Percentiles rank a stretch among this genome's conserved stretches.
These are phyloP conservation scores for Austroboletus novae-zelandiae DNA, from an alignment of 1,284 basidiomycete species.

Conservation along the genomic window DNA sequence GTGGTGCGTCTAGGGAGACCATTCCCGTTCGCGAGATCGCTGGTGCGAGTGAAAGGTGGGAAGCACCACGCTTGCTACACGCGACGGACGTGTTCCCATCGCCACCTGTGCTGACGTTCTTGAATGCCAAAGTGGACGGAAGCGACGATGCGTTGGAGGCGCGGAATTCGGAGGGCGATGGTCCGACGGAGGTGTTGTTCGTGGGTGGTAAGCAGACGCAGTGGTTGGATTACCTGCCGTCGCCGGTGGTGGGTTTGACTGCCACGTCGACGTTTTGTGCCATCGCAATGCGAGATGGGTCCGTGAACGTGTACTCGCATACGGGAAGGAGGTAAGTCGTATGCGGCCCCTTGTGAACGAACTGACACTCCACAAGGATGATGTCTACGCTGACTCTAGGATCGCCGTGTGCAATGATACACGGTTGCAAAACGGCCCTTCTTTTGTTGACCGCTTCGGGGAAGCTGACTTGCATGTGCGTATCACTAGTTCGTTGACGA, in stretches of 20 bases:
- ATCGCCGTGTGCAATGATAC: conserved; percentile 65
- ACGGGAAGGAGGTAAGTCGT: conserved; percentile 69
- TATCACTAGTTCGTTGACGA: conserved; percentile 8
- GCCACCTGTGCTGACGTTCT: conserved; percentile 57
- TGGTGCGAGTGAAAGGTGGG: conserved; percentile 22
- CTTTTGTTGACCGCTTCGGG: conserved; percentile 73
- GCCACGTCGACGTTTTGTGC: conserved; percentile 72
- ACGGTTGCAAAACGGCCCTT: conserved; percentile 60
- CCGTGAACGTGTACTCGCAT: conserved; percentile 74
- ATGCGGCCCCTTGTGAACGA: neutral
- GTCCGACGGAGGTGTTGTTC: conserved; percentile 69
- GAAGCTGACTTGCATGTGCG: conserved; percentile 72
- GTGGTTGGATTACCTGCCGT: conserved; percentile 87
- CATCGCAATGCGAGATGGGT: conserved; percentile 74
- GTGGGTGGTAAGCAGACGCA: conserved; percentile 64
- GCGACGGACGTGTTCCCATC: conserved; percentile 38
- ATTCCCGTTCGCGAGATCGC: conserved; percentile 52
- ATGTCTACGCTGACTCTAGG: conserved; percentile 78
- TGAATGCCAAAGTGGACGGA: conserved; percentile 60
- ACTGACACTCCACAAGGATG: conserved; percentile 43
- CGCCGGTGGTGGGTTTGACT: conserved; percentile 63
- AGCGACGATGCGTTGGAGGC: conserved; percentile 73
- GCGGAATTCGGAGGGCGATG: conserved; percentile 69
- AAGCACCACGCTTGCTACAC: conserved; percentile 20
- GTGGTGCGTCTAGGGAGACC: conserved; percentile 55